These are phyloP conservation scores for Areca catechu DNA, from an alignment of 176 grass and related monocot species.

Conservation along the genomic window DNA sequence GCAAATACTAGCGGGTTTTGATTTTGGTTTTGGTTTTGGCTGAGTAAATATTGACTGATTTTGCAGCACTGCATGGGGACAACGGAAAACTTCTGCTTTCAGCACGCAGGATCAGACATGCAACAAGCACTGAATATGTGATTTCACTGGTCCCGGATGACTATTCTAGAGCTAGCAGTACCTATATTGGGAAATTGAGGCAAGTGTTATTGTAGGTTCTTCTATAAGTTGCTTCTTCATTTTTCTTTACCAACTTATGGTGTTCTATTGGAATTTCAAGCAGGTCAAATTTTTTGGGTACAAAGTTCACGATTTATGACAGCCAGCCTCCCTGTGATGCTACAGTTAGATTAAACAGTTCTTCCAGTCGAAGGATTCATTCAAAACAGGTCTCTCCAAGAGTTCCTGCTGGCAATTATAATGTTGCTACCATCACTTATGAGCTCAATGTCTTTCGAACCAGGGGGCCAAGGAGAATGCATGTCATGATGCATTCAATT, in stretches of 20 bases:
- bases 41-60: background rate
- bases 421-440: slow-evolving; percentile 61
- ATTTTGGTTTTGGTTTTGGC: too few relatives aligned
- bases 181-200: slow-evolving; percentile 95
- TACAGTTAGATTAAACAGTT: slow-evolving; percentile 39
- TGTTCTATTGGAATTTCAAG: slow-evolving; percentile 15
- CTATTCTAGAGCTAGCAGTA: slow-evolving; percentile 86
- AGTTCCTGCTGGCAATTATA: slow-evolving; percentile 80
- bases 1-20: too few relatives aligned
- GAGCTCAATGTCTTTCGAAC: slow-evolving; percentile 93
- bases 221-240: background rate
- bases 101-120: slow-evolving; percentile 75
- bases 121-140: slow-evolving; percentile 68
- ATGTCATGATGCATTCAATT: slow-evolving; percentile 73
- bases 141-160: slow-evolving; percentile 70
- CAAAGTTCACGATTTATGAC: slow-evolving; percentile 92
- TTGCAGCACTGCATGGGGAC: slow-evolving; percentile 71
- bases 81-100: slow-evolving; percentile 92
- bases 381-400: slow-evolving; percentile 93
- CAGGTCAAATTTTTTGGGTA: slow-evolving; percentile 95
- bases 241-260: slow-evolving; percentile 1
- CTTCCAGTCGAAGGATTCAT: slow-evolving; percentile 54
- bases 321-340: slow-evolving; percentile 67
- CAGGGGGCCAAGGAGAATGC: slow-evolving; percentile 94
- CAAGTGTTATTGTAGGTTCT: slow-evolving; percentile 16